Evolutionary conservation across 1,139 yeast species (phyloP).

Genomic region (Yamadazyma mexicana): DNA sequence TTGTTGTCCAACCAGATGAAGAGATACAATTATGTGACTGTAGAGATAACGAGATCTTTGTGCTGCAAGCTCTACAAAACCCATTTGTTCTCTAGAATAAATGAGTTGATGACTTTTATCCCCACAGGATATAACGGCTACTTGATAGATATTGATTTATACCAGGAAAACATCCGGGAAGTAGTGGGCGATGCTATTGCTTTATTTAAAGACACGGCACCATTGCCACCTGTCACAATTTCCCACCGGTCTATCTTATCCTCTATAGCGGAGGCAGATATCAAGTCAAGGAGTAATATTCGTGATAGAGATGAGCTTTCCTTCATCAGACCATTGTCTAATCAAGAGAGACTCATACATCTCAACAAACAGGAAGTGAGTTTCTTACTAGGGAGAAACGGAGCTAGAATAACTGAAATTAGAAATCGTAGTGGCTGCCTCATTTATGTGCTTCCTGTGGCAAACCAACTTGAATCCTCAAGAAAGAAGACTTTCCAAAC

Average conservation of each 20-base stretch:
- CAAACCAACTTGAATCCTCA: conserved; percentile 9
- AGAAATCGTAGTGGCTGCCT: conserved; percentile 28
- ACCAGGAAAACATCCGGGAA: conserved; percentile 10
- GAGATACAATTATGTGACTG: conserved; percentile 9
- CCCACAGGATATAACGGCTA: conserved; percentile 15
- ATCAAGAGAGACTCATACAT: conserved; percentile 8
- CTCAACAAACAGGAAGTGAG: conserved; percentile 26
- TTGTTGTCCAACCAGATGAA: conserved; percentile 9
- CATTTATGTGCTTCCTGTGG: conserved; percentile 23
- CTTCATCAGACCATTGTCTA: conserved; percentile 2
- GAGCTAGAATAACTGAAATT: conserved; percentile 24
- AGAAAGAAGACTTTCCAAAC: conserved; percentile 11
- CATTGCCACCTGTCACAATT: background rate
- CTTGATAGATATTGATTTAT: conserved; percentile 10
- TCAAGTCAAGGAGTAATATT: background rate
- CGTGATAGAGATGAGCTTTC: background rate
- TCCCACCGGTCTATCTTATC: conserved; percentile 3
- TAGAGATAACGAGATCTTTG: conserved; percentile 7
- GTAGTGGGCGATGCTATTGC: conserved; percentile 8
- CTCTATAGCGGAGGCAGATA: conserved; percentile 5
- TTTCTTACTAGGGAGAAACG: conserved; percentile 30
- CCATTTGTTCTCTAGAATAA: conserved; percentile 4
- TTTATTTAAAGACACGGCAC: conserved; percentile 3
- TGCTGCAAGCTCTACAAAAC: conserved; percentile 2
- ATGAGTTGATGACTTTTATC: conserved; percentile 7